Evolutionary conservation across 1,284 basidiomycete species (phyloP).

Genomic region (Leccinum subspadiceum): DNA sequence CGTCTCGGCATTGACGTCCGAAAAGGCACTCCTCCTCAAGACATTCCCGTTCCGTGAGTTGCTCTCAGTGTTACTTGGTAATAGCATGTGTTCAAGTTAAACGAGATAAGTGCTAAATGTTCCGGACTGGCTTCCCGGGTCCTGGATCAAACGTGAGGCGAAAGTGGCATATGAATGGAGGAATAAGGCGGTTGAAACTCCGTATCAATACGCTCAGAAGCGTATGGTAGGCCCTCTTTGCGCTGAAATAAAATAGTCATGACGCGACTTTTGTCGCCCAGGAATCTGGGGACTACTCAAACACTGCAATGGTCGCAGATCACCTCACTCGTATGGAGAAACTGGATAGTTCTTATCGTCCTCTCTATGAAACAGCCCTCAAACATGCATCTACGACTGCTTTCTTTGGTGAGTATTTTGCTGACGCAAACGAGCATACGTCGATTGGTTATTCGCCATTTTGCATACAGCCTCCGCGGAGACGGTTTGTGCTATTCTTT

Average conservation of each 20-base stretch:
- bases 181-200: slow-evolving; percentile 7
- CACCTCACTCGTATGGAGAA: slow-evolving; percentile 12
- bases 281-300: not conserved
- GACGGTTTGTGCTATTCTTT: not conserved
- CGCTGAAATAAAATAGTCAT: not conserved
- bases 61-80: not conserved
- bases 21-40: not conserved
- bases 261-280: not conserved
- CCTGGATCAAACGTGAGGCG: slow-evolving; percentile 5
- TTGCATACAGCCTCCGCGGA: not conserved
- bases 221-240: slow-evolving; percentile 7
- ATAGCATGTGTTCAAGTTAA: not conserved
- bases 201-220: slow-evolving; percentile 11
- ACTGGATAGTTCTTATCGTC: not conserved
- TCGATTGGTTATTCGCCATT: not conserved
- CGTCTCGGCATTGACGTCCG: not conserved
- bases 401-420: slow-evolving; percentile 8
- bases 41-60: not conserved
- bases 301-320: slow-evolving; percentile 11
- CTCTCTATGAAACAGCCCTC: slow-evolving; percentile 8
- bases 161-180: slow-evolving; percentile 1
- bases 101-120: slow-evolving; percentile 9
- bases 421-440: not conserved
- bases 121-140: slow-evolving; percentile 17
- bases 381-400: slow-evolving; percentile 10